phyloP scores from a whole-genome alignment of 2,329 filamentous ascomycete genomes.

The Monosporascus sp. region DNA sequence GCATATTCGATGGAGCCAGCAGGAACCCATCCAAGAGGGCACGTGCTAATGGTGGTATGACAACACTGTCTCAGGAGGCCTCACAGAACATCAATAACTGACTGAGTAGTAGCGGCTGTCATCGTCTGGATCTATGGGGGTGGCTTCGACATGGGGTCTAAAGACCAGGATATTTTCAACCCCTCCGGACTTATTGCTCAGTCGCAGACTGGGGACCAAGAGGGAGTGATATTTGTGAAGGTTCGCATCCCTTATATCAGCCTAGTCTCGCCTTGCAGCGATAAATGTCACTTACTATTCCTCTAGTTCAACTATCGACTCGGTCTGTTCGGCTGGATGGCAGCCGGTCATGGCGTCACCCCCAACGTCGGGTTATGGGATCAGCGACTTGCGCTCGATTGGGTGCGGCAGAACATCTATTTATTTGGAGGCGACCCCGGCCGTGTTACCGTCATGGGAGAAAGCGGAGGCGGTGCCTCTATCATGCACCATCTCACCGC shows the following conservation, averaged over 20 bases:
- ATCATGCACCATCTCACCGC: slow-evolving; percentile 46
- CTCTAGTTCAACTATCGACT: slow-evolving; percentile 19
- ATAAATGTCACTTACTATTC: no score
- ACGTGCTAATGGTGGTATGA: slow-evolving; percentile 4
- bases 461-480: slow-evolving; percentile 44
- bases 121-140: slow-evolving; percentile 23
- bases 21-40: background rate
- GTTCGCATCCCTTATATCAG: no score
- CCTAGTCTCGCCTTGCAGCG: no score
- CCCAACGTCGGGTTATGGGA: slow-evolving; percentile 46
- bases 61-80: background rate
- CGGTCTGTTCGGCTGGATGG: slow-evolving; percentile 21
- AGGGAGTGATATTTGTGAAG: slow-evolving; percentile 14
- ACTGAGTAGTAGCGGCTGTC: slow-evolving; percentile 12
- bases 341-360: slow-evolving; percentile 13
- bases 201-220: slow-evolving; percentile 5
- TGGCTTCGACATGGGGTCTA: slow-evolving; percentile 19
- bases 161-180: slow-evolving; percentile 10
- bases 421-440: slow-evolving; percentile 37
- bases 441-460: slow-evolving; percentile 38
- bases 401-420: slow-evolving; percentile 43
- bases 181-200: slow-evolving; percentile 15
- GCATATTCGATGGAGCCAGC: slow-evolving; percentile 6
- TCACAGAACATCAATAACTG: background rate
- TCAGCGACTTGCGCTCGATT: slow-evolving; percentile 40